Percentiles rank a stretch among this genome's conserved stretches.
Conservation (phyloP, 768 basidiomycete species). For the Auriculariales sp. region DNA sequence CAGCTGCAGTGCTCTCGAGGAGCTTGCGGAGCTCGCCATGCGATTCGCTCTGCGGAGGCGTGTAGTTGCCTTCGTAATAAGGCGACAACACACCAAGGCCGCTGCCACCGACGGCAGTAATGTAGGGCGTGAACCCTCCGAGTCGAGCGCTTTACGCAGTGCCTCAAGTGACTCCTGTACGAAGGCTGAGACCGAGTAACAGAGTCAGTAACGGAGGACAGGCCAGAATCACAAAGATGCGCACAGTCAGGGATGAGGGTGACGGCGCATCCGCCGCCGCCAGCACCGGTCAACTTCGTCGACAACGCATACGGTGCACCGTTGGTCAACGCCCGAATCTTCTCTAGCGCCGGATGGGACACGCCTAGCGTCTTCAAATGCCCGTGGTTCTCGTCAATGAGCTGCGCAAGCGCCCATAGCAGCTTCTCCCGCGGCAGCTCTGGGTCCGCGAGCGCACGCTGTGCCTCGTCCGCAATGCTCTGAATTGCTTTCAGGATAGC, state of each 20-base stretch:
- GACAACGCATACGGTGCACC: slow-evolving; percentile 51
- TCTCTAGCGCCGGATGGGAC: slow-evolving; percentile 79
- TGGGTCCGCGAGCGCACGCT: slow-evolving; percentile 55
- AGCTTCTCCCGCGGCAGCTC: slow-evolving; percentile 52
- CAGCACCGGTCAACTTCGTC: slow-evolving; percentile 95
- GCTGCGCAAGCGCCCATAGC: slow-evolving; percentile 46
- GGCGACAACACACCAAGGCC: slow-evolving; percentile 78
- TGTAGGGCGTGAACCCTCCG: slow-evolving; percentile 68
- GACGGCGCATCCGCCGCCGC: slow-evolving; percentile 96
- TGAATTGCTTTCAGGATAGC: slow-evolving; percentile 71
- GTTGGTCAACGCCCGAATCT: slow-evolving; percentile 56
- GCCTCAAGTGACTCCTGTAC: slow-evolving; percentile 37
- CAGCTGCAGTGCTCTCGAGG: slow-evolving; percentile 28
- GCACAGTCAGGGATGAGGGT: slow-evolving; percentile 87
- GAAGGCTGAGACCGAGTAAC: slow-evolving; percentile 43
- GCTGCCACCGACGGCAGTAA: slow-evolving; percentile 85
- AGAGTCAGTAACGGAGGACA: background rate
- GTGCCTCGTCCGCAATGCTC: slow-evolving; percentile 70
- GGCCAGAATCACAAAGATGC: background rate
- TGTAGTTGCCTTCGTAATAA: slow-evolving; percentile 23
- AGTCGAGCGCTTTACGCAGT: slow-evolving; percentile 45
- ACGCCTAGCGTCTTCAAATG: slow-evolving; percentile 78
- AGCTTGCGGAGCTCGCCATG: slow-evolving; percentile 12
- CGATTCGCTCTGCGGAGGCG: slow-evolving; percentile 5
- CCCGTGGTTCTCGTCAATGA: slow-evolving; percentile 82